phyloP scores from a whole-genome alignment of 2,329 filamentous ascomycete genomes.

The Ascochyta pisi region DNA sequence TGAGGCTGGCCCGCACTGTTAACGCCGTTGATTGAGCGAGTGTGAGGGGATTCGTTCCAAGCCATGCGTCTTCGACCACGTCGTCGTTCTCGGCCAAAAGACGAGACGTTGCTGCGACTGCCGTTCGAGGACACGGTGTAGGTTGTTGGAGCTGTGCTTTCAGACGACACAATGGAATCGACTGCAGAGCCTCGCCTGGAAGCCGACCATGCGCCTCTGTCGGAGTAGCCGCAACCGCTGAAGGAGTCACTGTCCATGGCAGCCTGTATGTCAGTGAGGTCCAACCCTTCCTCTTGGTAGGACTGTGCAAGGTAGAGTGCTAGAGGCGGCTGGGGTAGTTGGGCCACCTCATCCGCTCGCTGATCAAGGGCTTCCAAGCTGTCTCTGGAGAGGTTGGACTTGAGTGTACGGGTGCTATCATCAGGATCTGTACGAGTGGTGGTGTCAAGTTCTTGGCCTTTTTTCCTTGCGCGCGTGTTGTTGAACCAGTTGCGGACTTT shows the following conservation, averaged over 20 bases:
- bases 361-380: constrained; percentile 41
- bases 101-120: constrained; percentile 44
- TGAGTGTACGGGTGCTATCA: constrained; percentile 19
- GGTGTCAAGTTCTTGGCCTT: constrained; percentile 26
- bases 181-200: constrained; percentile 39
- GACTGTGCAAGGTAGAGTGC: constrained; percentile 45
- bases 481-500: constrained; percentile 48
- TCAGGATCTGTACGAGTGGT: constrained; percentile 5
- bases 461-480: constrained; percentile 44
- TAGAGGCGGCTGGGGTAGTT: constrained; percentile 41
- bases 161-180: constrained; percentile 41
- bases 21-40: constrained; percentile 37
- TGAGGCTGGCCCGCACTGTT: constrained; percentile 40
- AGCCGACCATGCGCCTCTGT: constrained; percentile 34
- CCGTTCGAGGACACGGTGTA: constrained; percentile 43
- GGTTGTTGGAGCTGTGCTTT: constrained; percentile 41
- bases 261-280: constrained; percentile 38
- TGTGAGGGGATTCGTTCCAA: constrained; percentile 43
- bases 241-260: constrained; percentile 36
- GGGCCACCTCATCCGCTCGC: constrained; percentile 24
- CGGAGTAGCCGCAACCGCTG: constrained; percentile 28
- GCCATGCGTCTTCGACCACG: constrained; percentile 45
- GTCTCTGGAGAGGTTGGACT: constrained; percentile 37
- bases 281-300: constrained; percentile 43
- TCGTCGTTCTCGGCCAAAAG: constrained; percentile 43